Percentiles rank a stretch among this genome's conserved stretches.
phyloP scores from a whole-genome alignment of 2,329 filamentous ascomycete genomes.

The Colletotrichum theobromicola region DNA sequence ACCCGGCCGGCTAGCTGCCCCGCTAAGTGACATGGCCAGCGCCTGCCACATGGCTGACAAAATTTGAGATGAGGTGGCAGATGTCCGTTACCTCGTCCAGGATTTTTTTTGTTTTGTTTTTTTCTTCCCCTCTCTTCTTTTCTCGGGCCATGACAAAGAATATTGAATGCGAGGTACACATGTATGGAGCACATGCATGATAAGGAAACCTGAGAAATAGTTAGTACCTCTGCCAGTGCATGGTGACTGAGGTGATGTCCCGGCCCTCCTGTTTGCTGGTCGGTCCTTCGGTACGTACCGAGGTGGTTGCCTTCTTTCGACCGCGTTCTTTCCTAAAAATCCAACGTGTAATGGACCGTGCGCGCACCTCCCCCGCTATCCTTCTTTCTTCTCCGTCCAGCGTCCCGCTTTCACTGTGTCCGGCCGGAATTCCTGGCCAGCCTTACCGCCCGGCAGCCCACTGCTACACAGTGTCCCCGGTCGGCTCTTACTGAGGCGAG shows the following conservation, averaged over 20 bases:
- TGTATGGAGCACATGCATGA: neutral
- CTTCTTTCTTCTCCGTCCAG: neutral
- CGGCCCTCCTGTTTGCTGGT: neutral
- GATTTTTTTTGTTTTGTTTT: neutral
- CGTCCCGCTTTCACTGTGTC: conserved; percentile 2
- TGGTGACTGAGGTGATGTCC: neutral
- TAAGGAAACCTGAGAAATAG: neutral
- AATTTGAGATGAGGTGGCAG: neutral
- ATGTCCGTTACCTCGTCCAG: neutral
- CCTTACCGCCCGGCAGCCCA: neutral
- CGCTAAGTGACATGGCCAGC: neutral
- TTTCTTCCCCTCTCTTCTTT: neutral
- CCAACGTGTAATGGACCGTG: conserved; percentile 8
- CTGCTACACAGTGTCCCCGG: neutral
- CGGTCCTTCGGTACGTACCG: neutral
- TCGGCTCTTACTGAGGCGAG: neutral
- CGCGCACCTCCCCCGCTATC: conserved; percentile 6
- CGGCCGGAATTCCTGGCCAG: neutral
- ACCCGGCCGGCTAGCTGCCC: neutral
- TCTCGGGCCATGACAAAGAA: neutral
- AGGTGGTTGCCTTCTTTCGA: neutral
- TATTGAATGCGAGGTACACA: neutral
- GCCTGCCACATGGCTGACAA: neutral
- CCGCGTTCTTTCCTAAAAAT: neutral
- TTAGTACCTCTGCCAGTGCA: neutral